Conservation (phyloP, 306 rosid genomes). For the Cyamopsis tetragonoloba region DNA sequence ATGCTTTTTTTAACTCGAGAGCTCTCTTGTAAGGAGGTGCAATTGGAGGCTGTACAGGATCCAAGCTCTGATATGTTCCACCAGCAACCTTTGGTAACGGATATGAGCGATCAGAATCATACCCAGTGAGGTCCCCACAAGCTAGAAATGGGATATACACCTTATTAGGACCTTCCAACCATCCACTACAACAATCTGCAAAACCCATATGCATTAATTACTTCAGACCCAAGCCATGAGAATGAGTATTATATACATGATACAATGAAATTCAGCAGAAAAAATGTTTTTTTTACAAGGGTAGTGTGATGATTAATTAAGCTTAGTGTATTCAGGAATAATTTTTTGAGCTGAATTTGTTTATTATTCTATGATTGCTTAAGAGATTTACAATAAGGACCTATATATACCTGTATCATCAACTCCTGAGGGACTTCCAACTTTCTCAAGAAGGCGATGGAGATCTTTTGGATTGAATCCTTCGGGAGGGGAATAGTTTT, state of each 20-base stretch:
- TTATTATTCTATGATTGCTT: not conserved
- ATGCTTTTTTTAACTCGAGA: constrained; percentile 31
- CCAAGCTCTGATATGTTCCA: constrained; percentile 77
- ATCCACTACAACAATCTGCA: constrained; percentile 93
- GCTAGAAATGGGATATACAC: constrained; percentile 93
- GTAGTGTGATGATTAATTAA: not conserved
- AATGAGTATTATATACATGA: not conserved
- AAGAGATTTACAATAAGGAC: not conserved
- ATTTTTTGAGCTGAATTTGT: not conserved
- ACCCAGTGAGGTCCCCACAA: constrained; percentile 82
- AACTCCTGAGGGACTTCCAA: constrained; percentile 92
- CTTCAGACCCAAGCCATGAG: not conserved
- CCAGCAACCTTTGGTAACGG: constrained; percentile 78
- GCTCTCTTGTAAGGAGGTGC: constrained; percentile 65
- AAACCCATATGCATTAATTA: constrained; percentile 16
- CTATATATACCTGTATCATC: constrained; percentile 70
- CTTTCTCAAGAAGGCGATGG: constrained; percentile 80
- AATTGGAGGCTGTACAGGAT: constrained; percentile 85
- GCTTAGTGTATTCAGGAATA: not conserved
- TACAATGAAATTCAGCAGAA: constrained; percentile 1
- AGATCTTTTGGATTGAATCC: constrained; percentile 89
- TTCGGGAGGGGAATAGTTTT: constrained; percentile 90
- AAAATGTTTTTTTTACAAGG: not conserved
- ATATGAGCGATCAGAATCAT: constrained; percentile 88
- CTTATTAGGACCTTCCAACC: constrained; percentile 95